phyloP scores from a whole-genome alignment of 2,329 filamentous ascomycete genomes.

The Sporothrix inflata region DNA sequence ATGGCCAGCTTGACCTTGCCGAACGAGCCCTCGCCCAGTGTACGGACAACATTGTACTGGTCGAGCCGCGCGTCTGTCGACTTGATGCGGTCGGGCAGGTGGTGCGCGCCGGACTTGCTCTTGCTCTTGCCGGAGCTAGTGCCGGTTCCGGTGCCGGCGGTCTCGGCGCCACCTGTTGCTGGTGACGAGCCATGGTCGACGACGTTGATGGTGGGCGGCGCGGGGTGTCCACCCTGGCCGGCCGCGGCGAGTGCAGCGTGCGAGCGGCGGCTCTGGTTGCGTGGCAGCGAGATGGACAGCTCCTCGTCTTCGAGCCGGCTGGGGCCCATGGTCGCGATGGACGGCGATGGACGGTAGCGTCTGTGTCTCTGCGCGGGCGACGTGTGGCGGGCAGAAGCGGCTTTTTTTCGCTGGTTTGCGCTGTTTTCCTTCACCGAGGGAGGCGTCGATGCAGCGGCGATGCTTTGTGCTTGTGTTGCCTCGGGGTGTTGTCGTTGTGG shows the following conservation, averaged over 20 bases:
- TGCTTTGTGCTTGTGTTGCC: constrained; percentile 20
- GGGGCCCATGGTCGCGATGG: constrained; percentile 50
- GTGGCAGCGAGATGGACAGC: constrained; percentile 75
- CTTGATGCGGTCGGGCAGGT: constrained; percentile 36
- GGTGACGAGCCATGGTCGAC: constrained; percentile 37
- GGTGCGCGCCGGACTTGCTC: constrained; percentile 24
- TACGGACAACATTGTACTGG: constrained; percentile 88
- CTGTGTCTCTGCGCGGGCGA: neutral
- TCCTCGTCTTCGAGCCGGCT: constrained; percentile 76
- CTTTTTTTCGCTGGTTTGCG: neutral
- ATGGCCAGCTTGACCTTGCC: constrained; percentile 98
- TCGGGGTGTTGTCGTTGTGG: neutral
- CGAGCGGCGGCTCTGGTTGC: constrained; percentile 62
- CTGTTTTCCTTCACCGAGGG: neutral
- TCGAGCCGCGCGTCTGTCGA: constrained; percentile 52
- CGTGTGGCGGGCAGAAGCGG: neutral
- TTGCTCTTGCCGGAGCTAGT: constrained; percentile 29
- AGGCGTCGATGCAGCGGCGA: neutral
- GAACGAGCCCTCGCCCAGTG: constrained; percentile 94
- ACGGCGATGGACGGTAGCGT: neutral
- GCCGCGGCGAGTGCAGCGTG: constrained; percentile 32
- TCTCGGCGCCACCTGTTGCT: constrained; percentile 32
- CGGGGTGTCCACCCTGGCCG: constrained; percentile 28
- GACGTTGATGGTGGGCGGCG: constrained; percentile 45
- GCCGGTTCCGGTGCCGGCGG: constrained; percentile 30